phyloP scores from a whole-genome alignment of 805 yeast species.

The Suhomyces sp. region DNA sequence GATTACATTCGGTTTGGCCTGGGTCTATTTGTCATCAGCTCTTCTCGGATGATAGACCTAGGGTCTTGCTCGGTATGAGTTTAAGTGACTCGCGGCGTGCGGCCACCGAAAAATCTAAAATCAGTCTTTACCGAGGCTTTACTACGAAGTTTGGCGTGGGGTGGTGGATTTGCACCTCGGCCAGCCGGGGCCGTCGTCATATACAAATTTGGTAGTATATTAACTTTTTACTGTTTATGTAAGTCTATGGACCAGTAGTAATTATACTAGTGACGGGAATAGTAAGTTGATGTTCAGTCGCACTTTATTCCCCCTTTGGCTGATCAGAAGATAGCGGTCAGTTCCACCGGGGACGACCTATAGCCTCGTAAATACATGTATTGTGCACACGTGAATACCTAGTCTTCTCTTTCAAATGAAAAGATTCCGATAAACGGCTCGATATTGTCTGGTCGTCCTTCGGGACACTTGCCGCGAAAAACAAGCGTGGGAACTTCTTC shows the following conservation, averaged over 20 bases:
- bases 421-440: constrained; percentile 57
- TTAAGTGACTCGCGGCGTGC: background rate
- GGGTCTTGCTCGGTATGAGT: background rate
- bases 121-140: background rate
- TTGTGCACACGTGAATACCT: constrained; percentile 1
- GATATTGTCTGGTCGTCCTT: constrained; percentile 49
- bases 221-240: background rate
- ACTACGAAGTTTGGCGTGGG: background rate
- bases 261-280: background rate
- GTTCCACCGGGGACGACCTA: background rate
- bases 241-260: background rate
- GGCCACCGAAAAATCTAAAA: background rate
- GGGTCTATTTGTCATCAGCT: background rate
- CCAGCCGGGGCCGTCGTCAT: background rate
- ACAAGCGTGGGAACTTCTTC: constrained; percentile 46
- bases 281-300: background rate
- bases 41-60: background rate
- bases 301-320: background rate
- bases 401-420: constrained; percentile 46
- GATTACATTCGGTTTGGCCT: background rate
- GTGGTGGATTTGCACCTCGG: background rate
- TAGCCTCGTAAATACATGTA: background rate
- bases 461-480: constrained; percentile 52
- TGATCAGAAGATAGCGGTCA: background rate
- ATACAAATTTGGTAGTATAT: background rate